Conservation (phyloP, 176 grass and related monocot species). For the Eleusine indica region DNA sequence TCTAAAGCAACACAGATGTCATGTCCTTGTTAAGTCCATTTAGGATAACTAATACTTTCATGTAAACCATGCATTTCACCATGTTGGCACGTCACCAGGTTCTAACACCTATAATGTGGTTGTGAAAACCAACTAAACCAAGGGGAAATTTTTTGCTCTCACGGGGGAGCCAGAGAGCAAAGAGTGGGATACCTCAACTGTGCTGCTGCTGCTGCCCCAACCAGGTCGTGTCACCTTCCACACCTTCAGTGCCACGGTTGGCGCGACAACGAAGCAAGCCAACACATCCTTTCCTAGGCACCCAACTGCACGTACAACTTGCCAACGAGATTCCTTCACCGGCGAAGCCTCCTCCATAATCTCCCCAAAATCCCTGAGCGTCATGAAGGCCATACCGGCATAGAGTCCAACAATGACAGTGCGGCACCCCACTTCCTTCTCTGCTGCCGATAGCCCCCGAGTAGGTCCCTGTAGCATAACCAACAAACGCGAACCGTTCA, state of each 20-base stretch:
- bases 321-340: neutral
- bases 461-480: neutral
- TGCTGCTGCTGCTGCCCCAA: neutral
- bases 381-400: neutral
- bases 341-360: neutral
- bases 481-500: neutral
- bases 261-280: neutral
- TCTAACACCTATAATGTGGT: neutral
- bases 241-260: neutral
- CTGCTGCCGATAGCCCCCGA: too few relatives aligned
- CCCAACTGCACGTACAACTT: neutral
- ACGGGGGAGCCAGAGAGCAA: neutral
- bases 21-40: neutral
- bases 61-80: too few relatives aligned
- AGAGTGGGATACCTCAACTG: conserved; percentile 10
- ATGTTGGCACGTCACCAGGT: neutral
- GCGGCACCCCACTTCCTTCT: neutral
- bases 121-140: neutral
- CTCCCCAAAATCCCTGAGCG: neutral
- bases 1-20: neutral
- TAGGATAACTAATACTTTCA: neutral
- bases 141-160: too few relatives aligned
- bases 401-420: neutral
- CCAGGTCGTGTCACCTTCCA: neutral
- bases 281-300: neutral